A percentile compares a stretch with the other conserved stretches of the same genome.
These are phyloP conservation scores for Grosmannia serpens DNA, from an alignment of 2,329 filamentous ascomycete genomes.

Conservation along the genomic window DNA sequence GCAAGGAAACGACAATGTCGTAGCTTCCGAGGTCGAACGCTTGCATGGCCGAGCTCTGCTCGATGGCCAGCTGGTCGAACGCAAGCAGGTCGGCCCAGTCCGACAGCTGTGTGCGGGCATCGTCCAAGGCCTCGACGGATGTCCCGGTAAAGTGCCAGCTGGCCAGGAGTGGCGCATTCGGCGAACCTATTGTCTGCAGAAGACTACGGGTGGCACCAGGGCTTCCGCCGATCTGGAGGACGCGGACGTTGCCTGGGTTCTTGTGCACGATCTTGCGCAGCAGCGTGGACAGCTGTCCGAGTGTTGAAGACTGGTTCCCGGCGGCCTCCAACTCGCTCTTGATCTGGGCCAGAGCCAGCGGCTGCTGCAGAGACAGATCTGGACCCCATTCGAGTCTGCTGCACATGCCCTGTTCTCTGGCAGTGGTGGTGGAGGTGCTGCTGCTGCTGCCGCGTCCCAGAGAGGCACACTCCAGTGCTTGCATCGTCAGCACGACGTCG, in stretches of 20 bases:
- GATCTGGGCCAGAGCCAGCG: neutral
- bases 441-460: constrained; percentile 8
- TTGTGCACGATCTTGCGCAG: neutral
- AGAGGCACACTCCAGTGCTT: constrained; percentile 12
- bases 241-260: neutral
- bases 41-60: constrained; percentile 16
- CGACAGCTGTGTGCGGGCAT: constrained; percentile 18
- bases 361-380: neutral
- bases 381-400: neutral
- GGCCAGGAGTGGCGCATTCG: constrained; percentile 29
- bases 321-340: too few species aligned
- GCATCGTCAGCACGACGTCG: constrained; percentile 10
- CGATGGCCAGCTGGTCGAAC: constrained; percentile 15
- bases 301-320: neutral
- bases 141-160: constrained; percentile 9
- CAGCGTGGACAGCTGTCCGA: neutral
- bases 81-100: constrained; percentile 8
- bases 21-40: constrained; percentile 17
- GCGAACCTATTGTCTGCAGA: neutral
- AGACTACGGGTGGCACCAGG: neutral
- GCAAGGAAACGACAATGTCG: constrained; percentile 20
- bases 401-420: neutral
- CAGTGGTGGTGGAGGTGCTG: neutral
- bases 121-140: constrained; percentile 23
- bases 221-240: constrained; percentile 15